Evolutionary conservation across 257 asterid species (phyloP).

Genomic region (Cinchona pubescens): DNA sequence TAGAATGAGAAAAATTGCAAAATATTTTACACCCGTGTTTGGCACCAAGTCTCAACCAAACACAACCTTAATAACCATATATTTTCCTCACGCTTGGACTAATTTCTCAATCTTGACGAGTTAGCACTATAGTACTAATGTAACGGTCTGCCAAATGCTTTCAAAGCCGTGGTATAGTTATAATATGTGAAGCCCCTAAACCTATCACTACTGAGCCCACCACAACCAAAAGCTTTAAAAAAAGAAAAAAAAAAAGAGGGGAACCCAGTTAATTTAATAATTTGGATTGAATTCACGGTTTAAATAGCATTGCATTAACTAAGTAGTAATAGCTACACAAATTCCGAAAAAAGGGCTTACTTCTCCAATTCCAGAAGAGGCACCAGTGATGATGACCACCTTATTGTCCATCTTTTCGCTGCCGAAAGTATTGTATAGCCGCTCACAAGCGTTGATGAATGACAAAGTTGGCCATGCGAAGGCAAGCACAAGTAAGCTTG

Average conservation of each 20-base stretch:
- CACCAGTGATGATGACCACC: slow-evolving; percentile 85
- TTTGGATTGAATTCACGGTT: too few relatives aligned
- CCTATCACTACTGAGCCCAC: background rate
- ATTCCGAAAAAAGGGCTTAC: slow-evolving; percentile 29
- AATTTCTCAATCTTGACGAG: too few relatives aligned
- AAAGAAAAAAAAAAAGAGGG: background rate
- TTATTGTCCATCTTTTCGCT: slow-evolving; percentile 57
- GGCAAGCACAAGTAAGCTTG: slow-evolving; percentile 72
- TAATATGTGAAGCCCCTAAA: background rate
- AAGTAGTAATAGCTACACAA: too few relatives aligned
- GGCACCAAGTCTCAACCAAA: too few relatives aligned
- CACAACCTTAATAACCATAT: too few relatives aligned
- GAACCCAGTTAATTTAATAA: background rate
- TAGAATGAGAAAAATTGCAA: too few relatives aligned
- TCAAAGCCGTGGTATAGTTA: too few relatives aligned
- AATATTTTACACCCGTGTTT: too few relatives aligned
- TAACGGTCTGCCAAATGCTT: too few relatives aligned
- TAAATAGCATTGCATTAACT: too few relatives aligned
- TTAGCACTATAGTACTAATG: too few relatives aligned
- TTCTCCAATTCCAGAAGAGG: slow-evolving; percentile 97
- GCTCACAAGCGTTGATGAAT: slow-evolving; percentile 64
- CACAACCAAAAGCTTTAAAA: background rate
- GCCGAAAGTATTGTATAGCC: slow-evolving; percentile 51
- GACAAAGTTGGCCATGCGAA: slow-evolving; percentile 85
- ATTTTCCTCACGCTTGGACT: too few relatives aligned